Conservation (phyloP, 495 filamentous ascomycete genomes). For the Hypoxylon cercidicola region DNA sequence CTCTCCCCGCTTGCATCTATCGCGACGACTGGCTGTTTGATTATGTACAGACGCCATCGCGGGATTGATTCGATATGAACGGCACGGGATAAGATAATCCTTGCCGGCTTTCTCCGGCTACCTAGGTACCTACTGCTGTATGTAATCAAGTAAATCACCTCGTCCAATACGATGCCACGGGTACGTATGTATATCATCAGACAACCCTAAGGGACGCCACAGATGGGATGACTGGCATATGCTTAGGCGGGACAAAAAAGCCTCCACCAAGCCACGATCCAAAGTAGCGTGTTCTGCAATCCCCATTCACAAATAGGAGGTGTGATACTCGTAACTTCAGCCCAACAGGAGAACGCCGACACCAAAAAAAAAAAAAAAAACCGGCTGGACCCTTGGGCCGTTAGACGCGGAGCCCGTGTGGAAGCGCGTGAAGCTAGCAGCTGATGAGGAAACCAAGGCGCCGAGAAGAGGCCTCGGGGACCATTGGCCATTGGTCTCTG, state of each 20-base stretch:
- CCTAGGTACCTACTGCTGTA: neutral
- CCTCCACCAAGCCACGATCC: conserved; percentile 37
- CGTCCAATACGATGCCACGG: neutral
- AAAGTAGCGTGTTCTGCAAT: conserved; percentile 19
- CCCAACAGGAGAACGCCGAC: neutral
- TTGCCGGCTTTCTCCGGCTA: conserved; percentile 6
- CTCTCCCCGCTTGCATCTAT: conserved; percentile 16
- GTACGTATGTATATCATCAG: conserved; percentile 36
- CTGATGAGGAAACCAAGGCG: conserved; percentile 17
- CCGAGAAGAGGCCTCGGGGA: conserved; percentile 2
- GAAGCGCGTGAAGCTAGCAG: conserved; percentile 27
- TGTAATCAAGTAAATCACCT: conserved; percentile 8
- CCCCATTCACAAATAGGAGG: neutral
- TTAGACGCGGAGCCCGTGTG: conserved; percentile 5
- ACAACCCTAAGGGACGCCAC: conserved; percentile 37
- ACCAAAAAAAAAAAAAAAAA: neutral
- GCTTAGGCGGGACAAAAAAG: conserved; percentile 22
- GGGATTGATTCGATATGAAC: neutral
- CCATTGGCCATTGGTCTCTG: conserved; percentile 2
- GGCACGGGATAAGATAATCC: conserved; percentile 21
- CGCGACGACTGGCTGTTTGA: conserved; percentile 20
- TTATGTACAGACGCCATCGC: conserved; percentile 5
- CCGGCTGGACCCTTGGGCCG: neutral
- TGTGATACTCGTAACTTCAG: conserved; percentile 5
- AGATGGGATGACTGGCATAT: conserved; percentile 41